These are phyloP conservation scores for Aspergillus affinis DNA, from an alignment of 495 filamentous ascomycete species.

Conservation along the genomic window DNA sequence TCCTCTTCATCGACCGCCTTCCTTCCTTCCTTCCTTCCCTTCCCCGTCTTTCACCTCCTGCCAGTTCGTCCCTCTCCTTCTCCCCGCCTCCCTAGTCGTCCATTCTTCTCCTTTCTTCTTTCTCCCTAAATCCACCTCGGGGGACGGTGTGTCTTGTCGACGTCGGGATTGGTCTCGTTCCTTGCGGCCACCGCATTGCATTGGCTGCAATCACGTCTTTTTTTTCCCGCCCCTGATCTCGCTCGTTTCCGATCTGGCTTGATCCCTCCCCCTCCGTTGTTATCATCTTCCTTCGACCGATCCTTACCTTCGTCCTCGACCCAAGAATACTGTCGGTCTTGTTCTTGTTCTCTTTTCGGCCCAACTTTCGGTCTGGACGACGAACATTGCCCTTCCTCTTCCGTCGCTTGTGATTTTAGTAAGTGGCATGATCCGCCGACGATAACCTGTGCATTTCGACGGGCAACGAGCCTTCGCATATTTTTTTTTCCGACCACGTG, in stretches of 20 bases:
- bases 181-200: too few species aligned
- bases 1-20: neutral
- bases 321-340: neutral
- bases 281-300: neutral
- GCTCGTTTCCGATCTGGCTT: neutral
- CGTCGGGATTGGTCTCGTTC: neutral
- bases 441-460: constrained; percentile 13
- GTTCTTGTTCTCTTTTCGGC: neutral
- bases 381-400: neutral
- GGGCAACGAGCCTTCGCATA: neutral
- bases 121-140: neutral
- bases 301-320: neutral
- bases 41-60: too few species aligned
- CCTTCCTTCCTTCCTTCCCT: neutral
- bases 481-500: neutral
- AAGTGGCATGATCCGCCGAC: constrained; percentile 18
- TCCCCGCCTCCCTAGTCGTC: neutral
- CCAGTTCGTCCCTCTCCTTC: neutral
- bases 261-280: neutral
- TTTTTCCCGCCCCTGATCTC: neutral
- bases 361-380: neutral
- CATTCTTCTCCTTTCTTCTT: neutral
- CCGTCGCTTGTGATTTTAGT: constrained; percentile 10
- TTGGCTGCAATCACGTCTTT: neutral
- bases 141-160: neutral